phyloP scores from a whole-genome alignment of 352 stramenopile species.

The Peronospora tabacina region DNA sequence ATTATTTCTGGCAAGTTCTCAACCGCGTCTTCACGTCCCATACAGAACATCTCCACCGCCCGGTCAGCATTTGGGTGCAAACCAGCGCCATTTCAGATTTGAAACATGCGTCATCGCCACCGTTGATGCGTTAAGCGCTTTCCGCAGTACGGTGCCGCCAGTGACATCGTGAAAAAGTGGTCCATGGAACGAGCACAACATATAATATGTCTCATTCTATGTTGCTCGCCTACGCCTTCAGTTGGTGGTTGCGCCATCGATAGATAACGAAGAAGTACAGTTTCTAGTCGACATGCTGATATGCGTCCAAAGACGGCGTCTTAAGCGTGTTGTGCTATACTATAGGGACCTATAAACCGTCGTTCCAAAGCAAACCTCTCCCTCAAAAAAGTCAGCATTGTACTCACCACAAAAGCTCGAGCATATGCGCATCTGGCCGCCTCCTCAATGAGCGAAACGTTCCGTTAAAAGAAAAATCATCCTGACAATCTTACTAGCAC shows the following conservation, averaged over 20 bases:
- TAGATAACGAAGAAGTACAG: conserved; percentile 79
- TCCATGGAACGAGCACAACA: conserved; percentile 67
- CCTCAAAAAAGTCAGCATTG: not conserved
- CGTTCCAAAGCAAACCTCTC: not conserved
- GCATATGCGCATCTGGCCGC: conserved; percentile 48
- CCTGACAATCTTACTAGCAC: conserved; percentile 55
- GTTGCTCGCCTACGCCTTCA: conserved; percentile 65
- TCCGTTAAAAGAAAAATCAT: conserved; percentile 81
- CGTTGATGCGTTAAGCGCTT: conserved; percentile 70
- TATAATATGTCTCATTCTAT: conserved; percentile 80
- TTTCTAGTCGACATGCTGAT: conserved; percentile 49
- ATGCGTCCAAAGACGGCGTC: conserved; percentile 56
- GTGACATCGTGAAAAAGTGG: conserved; percentile 62
- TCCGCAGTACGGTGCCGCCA: conserved; percentile 54
- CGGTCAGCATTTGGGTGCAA: conserved; percentile 64
- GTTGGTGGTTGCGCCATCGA: conserved; percentile 57
- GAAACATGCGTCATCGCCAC: conserved; percentile 60
- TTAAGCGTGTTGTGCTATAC: conserved; percentile 56
- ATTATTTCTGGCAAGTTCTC: conserved; percentile 66
- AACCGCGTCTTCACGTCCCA: conserved; percentile 64
- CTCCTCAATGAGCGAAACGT: conserved; percentile 62
- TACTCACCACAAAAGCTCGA: not conserved
- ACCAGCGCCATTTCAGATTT: conserved; percentile 76
- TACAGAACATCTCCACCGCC: conserved; percentile 66
- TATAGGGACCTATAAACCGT: conserved; percentile 30